Conservation (phyloP, 2,329 filamentous ascomycete genomes). For the Colletotrichum coccodes region DNA sequence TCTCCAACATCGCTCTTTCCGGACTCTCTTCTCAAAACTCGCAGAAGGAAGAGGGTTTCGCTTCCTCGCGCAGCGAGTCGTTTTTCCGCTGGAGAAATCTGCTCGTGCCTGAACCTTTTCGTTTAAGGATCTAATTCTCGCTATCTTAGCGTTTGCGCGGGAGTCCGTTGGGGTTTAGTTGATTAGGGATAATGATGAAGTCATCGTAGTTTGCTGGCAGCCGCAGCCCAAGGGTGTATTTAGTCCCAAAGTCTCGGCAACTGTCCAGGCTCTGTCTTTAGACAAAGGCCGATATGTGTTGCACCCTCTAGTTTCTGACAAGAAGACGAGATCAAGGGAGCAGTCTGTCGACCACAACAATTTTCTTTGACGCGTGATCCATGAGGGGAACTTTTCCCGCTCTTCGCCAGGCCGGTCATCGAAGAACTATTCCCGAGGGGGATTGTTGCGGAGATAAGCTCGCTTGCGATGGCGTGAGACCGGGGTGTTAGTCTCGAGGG, state of each 20-base stretch:
- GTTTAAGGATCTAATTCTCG: neutral
- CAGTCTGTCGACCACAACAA: neutral
- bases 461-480: constrained; percentile 12
- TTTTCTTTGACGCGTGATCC: constrained; percentile 1
- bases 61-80: too few species aligned
- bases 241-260: neutral
- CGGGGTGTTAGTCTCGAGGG: constrained; percentile 1
- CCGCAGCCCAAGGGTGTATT: too few species aligned
- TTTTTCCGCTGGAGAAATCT: neutral
- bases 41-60: neutral
- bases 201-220: constrained; percentile 3
- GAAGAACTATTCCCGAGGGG: neutral
- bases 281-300: neutral
- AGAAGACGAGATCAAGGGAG: neutral
- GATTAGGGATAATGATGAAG: neutral
- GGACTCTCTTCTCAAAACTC: neutral
- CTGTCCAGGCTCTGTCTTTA: neutral
- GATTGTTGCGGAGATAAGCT: constrained; percentile 16
- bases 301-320: neutral
- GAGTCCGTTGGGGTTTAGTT: constrained; percentile 18
- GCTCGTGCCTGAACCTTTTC: neutral
- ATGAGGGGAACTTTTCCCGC: neutral
- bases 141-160: constrained; percentile 15
- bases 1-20: neutral
- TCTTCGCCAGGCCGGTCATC: neutral